Base-by-base conservation (phyloP, 1,139 yeast species). In the Wickerhamiella infanticola region DNA sequence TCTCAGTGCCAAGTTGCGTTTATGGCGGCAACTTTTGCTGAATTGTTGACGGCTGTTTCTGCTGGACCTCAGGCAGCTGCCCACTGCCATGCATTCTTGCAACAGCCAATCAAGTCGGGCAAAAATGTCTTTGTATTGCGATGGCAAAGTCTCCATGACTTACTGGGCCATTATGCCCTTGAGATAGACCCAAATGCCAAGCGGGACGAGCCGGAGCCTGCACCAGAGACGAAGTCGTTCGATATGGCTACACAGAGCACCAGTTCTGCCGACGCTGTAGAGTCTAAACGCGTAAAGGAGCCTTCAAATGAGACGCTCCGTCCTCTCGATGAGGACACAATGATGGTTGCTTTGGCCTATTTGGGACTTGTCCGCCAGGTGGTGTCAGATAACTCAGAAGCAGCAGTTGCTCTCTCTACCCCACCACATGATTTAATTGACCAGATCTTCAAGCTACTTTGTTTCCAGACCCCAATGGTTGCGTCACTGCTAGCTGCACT, bases 11-110 rank as follows among this genome's bases (percentile, higher is more conserved):
- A 81, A 51, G 83, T 90, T 11, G 80, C 93, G 5, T 67, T 86
- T 46, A 85, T 88, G 67, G 75, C 85, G 43, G 81, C 97, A 0
- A 74, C 95, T 0, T 86, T 81, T 56, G 78, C 90, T 52, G 70
- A 84, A 48, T 72, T 90, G 70, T 66, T 90, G 46, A 79, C 93
- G 1, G 79, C 94, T 4, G 67, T 90, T 40, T 69, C 90, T 0
- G 71, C 73, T 23, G 84, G 41, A 1, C 25, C 36, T 4, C 9
- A 29, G 11, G 33, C 33, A 11, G 33, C 33, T 29, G 33, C 33
- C 9, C 33, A 29, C 33, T 29, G 33, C 33, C 33, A 29, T 29
- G 33, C 33, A 11, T 29, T 29, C 11, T 29, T 24, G 43, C 46
- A 24, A 6, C 44, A 4, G n/a, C 44, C 35, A 35, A 44, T 35